Conservation (phyloP, 805 yeast species). For the Kazachstania taianensis region DNA sequence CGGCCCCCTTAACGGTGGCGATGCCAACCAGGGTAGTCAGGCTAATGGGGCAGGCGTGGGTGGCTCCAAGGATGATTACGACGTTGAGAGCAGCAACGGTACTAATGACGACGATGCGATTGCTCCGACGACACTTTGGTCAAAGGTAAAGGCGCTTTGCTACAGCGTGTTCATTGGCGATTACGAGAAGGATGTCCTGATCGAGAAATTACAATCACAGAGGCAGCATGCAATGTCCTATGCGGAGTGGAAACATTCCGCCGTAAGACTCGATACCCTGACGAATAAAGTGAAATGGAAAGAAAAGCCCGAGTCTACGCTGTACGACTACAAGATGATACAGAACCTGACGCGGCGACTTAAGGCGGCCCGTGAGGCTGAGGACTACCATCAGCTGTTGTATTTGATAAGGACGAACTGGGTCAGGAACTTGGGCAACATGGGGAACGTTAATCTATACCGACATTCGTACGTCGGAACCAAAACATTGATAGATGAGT, state of each 20-base stretch:
- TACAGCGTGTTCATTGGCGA: slow-evolving; percentile 12
- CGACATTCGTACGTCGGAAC: slow-evolving; percentile 78
- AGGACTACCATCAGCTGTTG: slow-evolving; percentile 50
- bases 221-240: slow-evolving; percentile 42
- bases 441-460: slow-evolving; percentile 72
- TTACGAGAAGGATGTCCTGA: slow-evolving; percentile 29
- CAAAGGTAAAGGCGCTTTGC: slow-evolving; percentile 8
- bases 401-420: slow-evolving; percentile 78
- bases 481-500: slow-evolving; percentile 69
- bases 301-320: slow-evolving; percentile 40
- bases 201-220: slow-evolving; percentile 28
- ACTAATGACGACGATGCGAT: slow-evolving; percentile 1
- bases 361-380: slow-evolving; percentile 46
- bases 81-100: not conserved
- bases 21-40: too few species aligned
- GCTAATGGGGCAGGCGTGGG: too few species aligned
- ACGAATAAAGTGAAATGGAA: slow-evolving; percentile 68
- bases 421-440: slow-evolving; percentile 75
- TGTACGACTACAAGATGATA: slow-evolving; percentile 64
- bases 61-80: slow-evolving; percentile 6
- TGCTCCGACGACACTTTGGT: slow-evolving; percentile 1
- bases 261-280: slow-evolving; percentile 54
- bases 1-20: too few species aligned
- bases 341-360: slow-evolving; percentile 43
- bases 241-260: slow-evolving; percentile 55